Evolutionary conservation across 2,329 filamentous ascomycete species (phyloP), one percentile per base, ranked within the genome.

Genomic region (Clonostachys rhizophaga): DNA sequence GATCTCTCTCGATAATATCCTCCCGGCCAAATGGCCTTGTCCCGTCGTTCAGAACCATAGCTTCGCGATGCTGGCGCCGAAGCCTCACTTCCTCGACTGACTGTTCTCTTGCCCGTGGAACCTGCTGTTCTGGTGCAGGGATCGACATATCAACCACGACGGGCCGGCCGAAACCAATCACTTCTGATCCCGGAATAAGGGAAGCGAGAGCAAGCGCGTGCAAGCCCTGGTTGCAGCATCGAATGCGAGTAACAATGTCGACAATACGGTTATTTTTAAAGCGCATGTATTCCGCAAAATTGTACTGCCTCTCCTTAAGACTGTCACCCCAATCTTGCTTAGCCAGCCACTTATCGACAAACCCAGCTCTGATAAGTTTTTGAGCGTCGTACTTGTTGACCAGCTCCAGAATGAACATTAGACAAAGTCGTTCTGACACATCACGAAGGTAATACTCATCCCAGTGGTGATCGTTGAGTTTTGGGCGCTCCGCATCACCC

Each of bases 31-130:
- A 64, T 2, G 88, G 86, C 34, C 85, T 77, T 18, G 81, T 89
- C n/a, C 89, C 88, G 58, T 95, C 90, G 58, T 91, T 92, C 48
- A 96, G 72, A 17, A 96, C 91, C 80, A 96, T 91, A 5, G 90
- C 91, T 69, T 96, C 90, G 54, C 91, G 78, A 59, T 92, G 79
- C 44, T 89, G 78, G 53, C 91, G 78, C 50, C 90, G 75, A 50
- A 91, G 72, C 46, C 86, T 79, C 57, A 88, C 84, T 62, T 92
- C 88, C 59, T 83, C 83, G 7, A 67, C 72, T 49, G 73, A 82
- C 60, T 81, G 78, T 48, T 81, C 78, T 50, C 73, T 56, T 3
- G 63, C 59, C 43, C 34, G 54, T 55, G 9, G 59, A 56, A 34
- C 49, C 52, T 10, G 52, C 46, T 18, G 51, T 49, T 34, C 17